A percentile compares a stretch with the other conserved stretches of the same genome.
phyloP scores from a whole-genome alignment of 257 asterid genomes.

The Capsicum chinense region DNA sequence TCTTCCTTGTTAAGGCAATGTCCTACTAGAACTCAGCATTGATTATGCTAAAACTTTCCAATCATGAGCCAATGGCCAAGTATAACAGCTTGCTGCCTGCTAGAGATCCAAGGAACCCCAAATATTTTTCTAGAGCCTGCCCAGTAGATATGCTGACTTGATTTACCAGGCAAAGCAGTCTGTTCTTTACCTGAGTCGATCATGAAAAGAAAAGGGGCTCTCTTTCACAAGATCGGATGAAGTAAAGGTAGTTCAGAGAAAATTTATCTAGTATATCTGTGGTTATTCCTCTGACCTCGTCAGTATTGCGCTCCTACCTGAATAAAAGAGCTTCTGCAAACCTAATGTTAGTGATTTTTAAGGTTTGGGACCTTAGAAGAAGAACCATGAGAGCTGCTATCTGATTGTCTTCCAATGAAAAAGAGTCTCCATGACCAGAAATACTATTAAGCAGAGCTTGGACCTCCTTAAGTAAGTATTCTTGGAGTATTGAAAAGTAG shows the following conservation, averaged over 20 bases:
- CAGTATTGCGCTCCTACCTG: not conserved
- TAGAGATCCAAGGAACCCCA: not conserved
- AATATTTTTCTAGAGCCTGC: not conserved
- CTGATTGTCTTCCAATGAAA: not conserved
- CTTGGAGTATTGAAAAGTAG: not conserved
- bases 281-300: not conserved
- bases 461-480: not conserved
- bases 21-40: not conserved
- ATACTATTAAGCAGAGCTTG: not conserved
- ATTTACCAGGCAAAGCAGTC: not conserved
- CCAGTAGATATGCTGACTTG: not conserved
- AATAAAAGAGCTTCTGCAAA: not conserved
- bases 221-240: not conserved
- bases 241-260: not conserved
- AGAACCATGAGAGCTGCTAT: not conserved
- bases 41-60: not conserved
- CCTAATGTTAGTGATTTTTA: not conserved
- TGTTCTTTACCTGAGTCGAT: not conserved
- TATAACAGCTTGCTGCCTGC: not conserved
- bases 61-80: not conserved
- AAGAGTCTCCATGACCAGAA: not conserved
- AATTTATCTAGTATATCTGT: not conserved
- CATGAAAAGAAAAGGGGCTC: not conserved
- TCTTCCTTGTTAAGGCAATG: not conserved
- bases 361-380: not conserved